Evolutionary conservation across 2,329 filamentous ascomycete species (phyloP).

Genomic region (Zymoseptoria ardabiliae): DNA sequence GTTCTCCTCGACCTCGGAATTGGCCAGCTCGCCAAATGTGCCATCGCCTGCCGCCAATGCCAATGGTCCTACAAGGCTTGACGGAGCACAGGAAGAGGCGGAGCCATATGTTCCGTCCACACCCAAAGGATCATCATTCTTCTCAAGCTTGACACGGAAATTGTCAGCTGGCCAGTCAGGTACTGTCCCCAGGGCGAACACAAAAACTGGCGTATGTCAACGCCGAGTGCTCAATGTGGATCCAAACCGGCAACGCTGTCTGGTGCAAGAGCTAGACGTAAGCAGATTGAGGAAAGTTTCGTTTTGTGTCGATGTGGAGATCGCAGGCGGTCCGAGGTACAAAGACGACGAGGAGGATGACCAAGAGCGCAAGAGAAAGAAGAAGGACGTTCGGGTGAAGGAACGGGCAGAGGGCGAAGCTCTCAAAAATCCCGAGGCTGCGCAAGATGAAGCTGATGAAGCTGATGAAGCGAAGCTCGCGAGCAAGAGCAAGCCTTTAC

Average conservation of each 20-base stretch:
- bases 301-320: conserved; percentile 96
- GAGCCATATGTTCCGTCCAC: conserved; percentile 66
- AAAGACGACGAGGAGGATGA: conserved; percentile 50
- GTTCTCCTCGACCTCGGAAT: conserved; percentile 52
- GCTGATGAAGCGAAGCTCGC: conserved; percentile 29
- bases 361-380: conserved; percentile 44
- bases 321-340: conserved; percentile 79
- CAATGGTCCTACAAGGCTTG: conserved; percentile 30
- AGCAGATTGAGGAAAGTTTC: conserved; percentile 79
- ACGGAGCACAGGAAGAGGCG: conserved; percentile 26
- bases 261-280: conserved; percentile 69
- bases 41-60: conserved; percentile 45
- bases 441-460: conserved; percentile 46
- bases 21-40: conserved; percentile 5
- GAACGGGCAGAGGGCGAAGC: conserved; percentile 70
- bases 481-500: conserved; percentile 27
- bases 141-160: conserved; percentile 73
- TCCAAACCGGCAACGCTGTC: conserved; percentile 67
- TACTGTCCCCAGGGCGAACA: conserved; percentile 43
- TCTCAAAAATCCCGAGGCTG: conserved; percentile 57
- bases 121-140: conserved; percentile 65
- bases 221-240: conserved; percentile 81
- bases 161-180: conserved; percentile 56
- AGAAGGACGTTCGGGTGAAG: conserved; percentile 53
- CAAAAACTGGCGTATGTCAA: conserved; percentile 66